Base-by-base conservation (phyloP, 306 rosid genomes). In the Datisca glomerata region DNA sequence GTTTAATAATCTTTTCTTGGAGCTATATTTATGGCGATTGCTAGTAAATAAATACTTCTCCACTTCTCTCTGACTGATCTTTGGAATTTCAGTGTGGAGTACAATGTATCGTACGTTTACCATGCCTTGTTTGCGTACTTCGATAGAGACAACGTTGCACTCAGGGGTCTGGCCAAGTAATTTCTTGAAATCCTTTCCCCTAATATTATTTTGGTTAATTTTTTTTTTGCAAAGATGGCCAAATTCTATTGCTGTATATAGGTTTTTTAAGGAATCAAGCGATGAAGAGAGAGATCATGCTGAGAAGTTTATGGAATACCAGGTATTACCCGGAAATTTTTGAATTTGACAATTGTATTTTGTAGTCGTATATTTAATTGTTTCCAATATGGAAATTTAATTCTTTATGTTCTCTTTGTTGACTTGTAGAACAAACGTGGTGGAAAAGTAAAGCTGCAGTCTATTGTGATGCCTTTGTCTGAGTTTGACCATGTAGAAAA, bases 121-220 rank as follows among this genome's bases (percentile, higher is more conserved):
- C 98, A 91, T 56, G 93, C 94, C 16, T 8, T 91, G 96, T 91
- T 18, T 66, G 93, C 94, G n/a, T 91, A 84, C 58, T 91, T 91
- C 25, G 96, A 91, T 29, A 69, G 98, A 62, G 98, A 91, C 69
- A 91, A 85, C 49, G 92, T 85, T 2, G 98, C 98, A 8, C 78
- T 91, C 34, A 85, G 53, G 73, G 98, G 98, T 49, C 68, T 91
- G 41, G 96, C 98, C 35, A 75, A 70, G 97, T 78, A 55, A 53
- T 14, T 23, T 33, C 41, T 14, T 11, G 16, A 18, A 29, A 32
- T 35, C 42, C 21, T 19, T 0, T 1, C 4, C 9, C 25, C 20
- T 12, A 1, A 14, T 28, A 14, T 24, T 3, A 1, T 7, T 31
- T 1, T 31, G 8, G 5, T 12, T 29, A 14, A 1, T 44, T 10